Conservation (phyloP, 495 filamentous ascomycete genomes). For the Podospora comata region DNA sequence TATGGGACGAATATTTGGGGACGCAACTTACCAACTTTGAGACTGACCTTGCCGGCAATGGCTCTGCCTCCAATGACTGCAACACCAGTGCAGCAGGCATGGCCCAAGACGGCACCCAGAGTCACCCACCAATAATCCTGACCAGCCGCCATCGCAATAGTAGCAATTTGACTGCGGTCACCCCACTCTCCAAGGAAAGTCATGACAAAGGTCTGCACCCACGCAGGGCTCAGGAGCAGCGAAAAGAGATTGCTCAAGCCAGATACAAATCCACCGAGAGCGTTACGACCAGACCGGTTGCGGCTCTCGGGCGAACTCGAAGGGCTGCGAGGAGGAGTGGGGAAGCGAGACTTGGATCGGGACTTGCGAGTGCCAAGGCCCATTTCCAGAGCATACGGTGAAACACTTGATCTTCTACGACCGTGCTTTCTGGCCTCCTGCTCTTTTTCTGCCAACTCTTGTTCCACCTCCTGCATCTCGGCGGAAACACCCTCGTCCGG, state of each 20-base stretch:
- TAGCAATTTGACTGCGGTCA: slow-evolving; percentile 95
- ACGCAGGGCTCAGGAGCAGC: slow-evolving; percentile 85
- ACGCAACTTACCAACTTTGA: slow-evolving; percentile 83
- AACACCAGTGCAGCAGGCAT: slow-evolving; percentile 82
- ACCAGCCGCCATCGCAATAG: slow-evolving; percentile 97
- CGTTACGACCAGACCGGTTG: slow-evolving; percentile 41
- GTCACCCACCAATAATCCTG: slow-evolving; percentile 99
- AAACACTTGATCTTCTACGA: slow-evolving; percentile 53
- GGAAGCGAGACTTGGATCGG: slow-evolving; percentile 58
- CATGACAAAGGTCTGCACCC: slow-evolving; percentile 99
- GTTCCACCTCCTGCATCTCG: slow-evolving; percentile 96
- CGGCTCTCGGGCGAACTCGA: slow-evolving; percentile 55
- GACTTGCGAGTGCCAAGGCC: slow-evolving; percentile 56
- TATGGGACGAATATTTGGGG: neutral
- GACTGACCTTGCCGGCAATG: slow-evolving; percentile 88
- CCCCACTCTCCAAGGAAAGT: slow-evolving; percentile 99
- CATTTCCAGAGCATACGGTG: slow-evolving; percentile 64
- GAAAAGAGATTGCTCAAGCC: slow-evolving; percentile 86
- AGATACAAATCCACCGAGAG: slow-evolving; percentile 34
- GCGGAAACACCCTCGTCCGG: slow-evolving; percentile 84
- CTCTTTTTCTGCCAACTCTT: slow-evolving; percentile 93
- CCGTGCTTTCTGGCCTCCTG: slow-evolving; percentile 56
- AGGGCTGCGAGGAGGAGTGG: slow-evolving; percentile 57
- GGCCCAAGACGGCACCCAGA: slow-evolving; percentile 79
- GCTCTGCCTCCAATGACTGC: slow-evolving; percentile 93